A percentile compares a stretch with the other conserved stretches of the same genome.
These are phyloP conservation scores for Dictyostelium capitatum DNA, from an alignment of 78 protist species.

Conservation along the genomic window DNA sequence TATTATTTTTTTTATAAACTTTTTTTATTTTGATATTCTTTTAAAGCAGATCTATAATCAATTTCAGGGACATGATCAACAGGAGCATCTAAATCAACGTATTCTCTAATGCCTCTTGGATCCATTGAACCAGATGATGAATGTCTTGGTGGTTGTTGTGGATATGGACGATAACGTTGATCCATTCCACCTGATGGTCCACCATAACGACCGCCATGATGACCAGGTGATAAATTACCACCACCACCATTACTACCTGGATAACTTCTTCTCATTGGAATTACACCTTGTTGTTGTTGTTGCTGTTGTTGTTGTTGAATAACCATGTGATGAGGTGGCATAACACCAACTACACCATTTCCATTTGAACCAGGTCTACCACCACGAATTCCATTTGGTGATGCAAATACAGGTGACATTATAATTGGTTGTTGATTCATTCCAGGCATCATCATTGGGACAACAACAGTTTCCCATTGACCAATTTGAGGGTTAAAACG, in stretches of 20 bases:
- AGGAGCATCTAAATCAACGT: constrained; percentile 69
- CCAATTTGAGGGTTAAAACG: constrained; percentile 42
- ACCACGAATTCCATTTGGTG: constrained; percentile 32
- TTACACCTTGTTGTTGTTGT: not conserved
- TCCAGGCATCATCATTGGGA: constrained; percentile 15
- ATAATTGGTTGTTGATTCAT: not conserved
- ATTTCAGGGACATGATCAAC: constrained; percentile 33
- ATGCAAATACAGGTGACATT: constrained; percentile 44
- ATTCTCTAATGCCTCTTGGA: constrained; percentile 65
- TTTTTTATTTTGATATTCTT: constrained; percentile 68
- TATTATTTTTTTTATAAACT: constrained; percentile 13
- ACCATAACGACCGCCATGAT: not conserved
- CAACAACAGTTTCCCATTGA: constrained; percentile 28
- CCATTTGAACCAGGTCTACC: constrained; percentile 27
- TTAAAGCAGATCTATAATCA: constrained; percentile 59
- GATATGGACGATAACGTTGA: constrained; percentile 60
- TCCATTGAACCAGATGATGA: not conserved
- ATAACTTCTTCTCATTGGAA: not conserved
- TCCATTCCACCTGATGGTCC: not conserved
- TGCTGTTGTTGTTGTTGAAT: not conserved
- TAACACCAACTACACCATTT: not conserved
- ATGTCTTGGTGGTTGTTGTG: not conserved
- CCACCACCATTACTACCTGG: not conserved
- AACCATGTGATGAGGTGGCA: not conserved
- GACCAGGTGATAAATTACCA: not conserved